Evolutionary conservation across 2,329 filamentous ascomycete genomes (phyloP), one percentile per base, ranked within the genome.

Genomic region (Fusarium sp.): DNA sequence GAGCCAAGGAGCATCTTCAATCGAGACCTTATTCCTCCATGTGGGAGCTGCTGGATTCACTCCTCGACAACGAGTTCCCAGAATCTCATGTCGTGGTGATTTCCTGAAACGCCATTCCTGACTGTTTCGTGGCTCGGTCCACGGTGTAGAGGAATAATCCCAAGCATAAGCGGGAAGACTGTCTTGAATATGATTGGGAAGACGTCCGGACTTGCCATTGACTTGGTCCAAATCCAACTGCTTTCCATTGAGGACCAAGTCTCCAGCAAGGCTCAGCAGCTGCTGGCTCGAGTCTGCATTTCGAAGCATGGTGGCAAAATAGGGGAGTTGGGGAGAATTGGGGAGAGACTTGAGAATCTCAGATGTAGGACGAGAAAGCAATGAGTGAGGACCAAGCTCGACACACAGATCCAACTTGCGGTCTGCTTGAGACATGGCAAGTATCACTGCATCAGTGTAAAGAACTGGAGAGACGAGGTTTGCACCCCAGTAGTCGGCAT

Each of bases 1-100:
- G 5, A 76, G 74, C 74, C 74, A 76, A 61, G 74, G 74, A 6
- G 69, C 74, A 64, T 76, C 74, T 56, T 76, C 74, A 11, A 76
- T 67, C 4, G 74, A 76, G n/a, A 76, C 72, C 63, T 67, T 76
- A 36, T 76, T 76, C 61, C 74, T 75, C 74, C 74, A 76, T 12
- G 74, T 75, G 10, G 74, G 74, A 46, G 74, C 74, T n/a, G 74
- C 73, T 55, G 74, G 74, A 22, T 76, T 76, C 14, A 65, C 70
- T n/a, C 74, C 74, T 68, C 74, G 66, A 22, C 74, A 76, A 10
- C 74, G 72, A 3, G 74, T 73, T 40, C 74, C 74, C 6, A 76
- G 24, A 44, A 76, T 76, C 63, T 76, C 74, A 64, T 76, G 74
- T 16, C 74, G 64, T 6, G 74, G 72, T 20, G 70, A 46, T 20